Conservation (phyloP, 805 yeast species). For the Peterozyma toletana region DNA sequence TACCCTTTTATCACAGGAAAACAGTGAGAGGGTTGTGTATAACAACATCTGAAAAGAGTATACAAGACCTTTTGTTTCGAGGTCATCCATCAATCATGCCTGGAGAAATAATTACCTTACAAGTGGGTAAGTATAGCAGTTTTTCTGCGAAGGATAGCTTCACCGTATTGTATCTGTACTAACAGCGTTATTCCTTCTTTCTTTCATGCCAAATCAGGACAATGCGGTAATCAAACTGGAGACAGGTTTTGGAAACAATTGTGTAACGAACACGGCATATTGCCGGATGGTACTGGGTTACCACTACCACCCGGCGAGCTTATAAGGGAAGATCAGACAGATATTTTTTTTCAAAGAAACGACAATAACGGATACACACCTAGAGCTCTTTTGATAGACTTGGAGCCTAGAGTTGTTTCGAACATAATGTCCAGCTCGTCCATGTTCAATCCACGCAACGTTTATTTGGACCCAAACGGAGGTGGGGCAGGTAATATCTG, state of each 20-base stretch:
- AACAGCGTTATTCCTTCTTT: neutral
- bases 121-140: slow-evolving; percentile 34
- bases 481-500: slow-evolving; percentile 96
- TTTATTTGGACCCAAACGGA: slow-evolving; percentile 74
- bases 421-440: slow-evolving; percentile 47
- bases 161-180: slow-evolving; percentile 1
- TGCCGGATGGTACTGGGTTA: slow-evolving; percentile 49
- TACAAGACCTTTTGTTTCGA: too few species aligned
- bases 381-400: slow-evolving; percentile 74
- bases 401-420: slow-evolving; percentile 84
- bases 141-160: neutral
- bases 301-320: slow-evolving; percentile 25
- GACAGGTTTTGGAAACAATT: slow-evolving; percentile 88
- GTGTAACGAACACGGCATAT: slow-evolving; percentile 79
- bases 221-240: slow-evolving; percentile 96
- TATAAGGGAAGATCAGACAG: slow-evolving; percentile 63
- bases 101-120: slow-evolving; percentile 65
- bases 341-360: slow-evolving; percentile 71
- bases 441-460: slow-evolving; percentile 77
- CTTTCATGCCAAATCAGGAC: slow-evolving; percentile 37
- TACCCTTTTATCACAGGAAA: too few species aligned
- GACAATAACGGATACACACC: slow-evolving; percentile 73
- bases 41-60: too few species aligned
- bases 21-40: too few species aligned
- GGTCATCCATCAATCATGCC: slow-evolving; percentile 23